Evolutionary conservation across 2,329 filamentous ascomycete species (phyloP), one percentile per base, ranked within the genome.

Genomic region (Pseudogymnoascus sp.): DNA sequence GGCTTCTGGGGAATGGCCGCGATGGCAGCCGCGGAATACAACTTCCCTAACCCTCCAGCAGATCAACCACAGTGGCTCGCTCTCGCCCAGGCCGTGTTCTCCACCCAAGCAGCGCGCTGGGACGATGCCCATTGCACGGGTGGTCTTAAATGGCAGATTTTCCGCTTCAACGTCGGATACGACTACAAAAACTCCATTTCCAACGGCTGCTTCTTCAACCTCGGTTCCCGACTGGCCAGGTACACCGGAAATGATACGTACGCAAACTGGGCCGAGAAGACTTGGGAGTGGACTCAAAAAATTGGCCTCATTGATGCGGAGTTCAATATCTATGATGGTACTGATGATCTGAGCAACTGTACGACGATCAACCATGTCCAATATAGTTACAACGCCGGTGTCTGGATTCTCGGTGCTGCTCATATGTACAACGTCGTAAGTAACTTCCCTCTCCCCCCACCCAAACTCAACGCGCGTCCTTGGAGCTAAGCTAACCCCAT

Each of bases 1-100:
- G 87, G 89, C 5, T 93, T 95, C 76, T 96, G 91, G 91, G 90
- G 84, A n/a, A 83, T 95, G 79, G 85, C 90, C 1, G 89, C 88
- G 66, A 89, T 96, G 80, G 83, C 84, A 8, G 91, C 91, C 2
- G 88, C 89, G 39, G 91, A 96, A 76, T 84, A 87, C 70, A 86
- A 86, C 67, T 93, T 89, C 71, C 87, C 88, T 1, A 83, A 92
- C 69, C 87, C 89, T 4, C 81, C 84, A 0, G 68, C 78, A 0
- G 83, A 81, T 64, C 73, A 86, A 62, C 85, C 89, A 0, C 86
- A 89, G 66, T 96, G 90, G 90, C 81, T 95, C n/a, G 85, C 87
- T 6, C 81, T 95, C 62, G 87, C 84, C 0, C 89, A 92, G 74
- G 89, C 88, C 10, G 88, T 91, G 1, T 96, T 93, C 75, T 92